phyloP scores from a whole-genome alignment of 495 filamentous ascomycete genomes.

The Penicillium pulvis region DNA sequence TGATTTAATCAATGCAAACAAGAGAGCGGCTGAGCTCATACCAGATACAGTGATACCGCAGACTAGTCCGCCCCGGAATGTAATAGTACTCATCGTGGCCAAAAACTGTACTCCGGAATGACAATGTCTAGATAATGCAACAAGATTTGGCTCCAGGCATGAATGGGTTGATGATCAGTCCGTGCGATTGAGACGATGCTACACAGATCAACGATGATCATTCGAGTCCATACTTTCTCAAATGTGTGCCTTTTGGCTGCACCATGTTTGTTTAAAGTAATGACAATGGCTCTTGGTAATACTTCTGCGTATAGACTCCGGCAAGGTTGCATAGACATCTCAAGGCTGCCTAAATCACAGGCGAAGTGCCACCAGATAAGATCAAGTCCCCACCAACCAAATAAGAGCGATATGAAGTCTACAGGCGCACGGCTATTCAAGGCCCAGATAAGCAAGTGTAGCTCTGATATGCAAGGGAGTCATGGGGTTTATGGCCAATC shows the following conservation, averaged over 20 bases:
- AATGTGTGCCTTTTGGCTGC: not conserved
- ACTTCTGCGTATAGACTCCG: not conserved
- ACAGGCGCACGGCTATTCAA: not conserved
- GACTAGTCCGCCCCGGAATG: too few species aligned
- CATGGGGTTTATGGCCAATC: not conserved
- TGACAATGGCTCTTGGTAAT: not conserved
- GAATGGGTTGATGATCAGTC: too few species aligned
- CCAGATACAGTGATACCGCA: too few species aligned
- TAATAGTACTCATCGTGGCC: too few species aligned
- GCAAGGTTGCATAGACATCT: not conserved
- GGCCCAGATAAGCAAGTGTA: not conserved
- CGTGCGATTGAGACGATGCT: too few species aligned
- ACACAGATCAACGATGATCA: not conserved
- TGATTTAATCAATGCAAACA: too few species aligned
- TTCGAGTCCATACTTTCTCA: not conserved
- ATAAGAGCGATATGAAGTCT: not conserved
- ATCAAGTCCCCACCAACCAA: not conserved
- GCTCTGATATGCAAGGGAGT: not conserved
- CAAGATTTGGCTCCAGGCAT: too few species aligned
- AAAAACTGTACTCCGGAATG: too few species aligned
- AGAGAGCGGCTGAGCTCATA: too few species aligned
- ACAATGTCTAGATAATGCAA: too few species aligned
- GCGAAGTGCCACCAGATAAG: not conserved
- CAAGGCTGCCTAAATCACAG: not conserved
- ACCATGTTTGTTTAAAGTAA: not conserved